Base-by-base conservation (phyloP, 805 yeast species). In the Kodamaea laetipori region DNA sequence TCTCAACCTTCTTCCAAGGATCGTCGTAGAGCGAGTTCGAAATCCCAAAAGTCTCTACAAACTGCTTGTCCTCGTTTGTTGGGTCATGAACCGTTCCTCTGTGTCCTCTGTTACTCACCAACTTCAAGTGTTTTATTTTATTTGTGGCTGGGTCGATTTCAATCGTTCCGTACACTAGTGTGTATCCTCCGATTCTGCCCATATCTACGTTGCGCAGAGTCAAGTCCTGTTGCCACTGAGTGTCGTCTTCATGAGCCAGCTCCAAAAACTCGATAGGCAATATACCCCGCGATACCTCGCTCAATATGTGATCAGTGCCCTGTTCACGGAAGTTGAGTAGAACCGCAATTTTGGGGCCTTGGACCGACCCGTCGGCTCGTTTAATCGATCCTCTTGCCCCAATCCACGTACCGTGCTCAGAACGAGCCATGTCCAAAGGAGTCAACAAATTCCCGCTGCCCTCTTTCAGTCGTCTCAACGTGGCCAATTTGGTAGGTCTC, bases 401-500 rank as follows among this genome's bases (percentile, higher is more conserved):
- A 1, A 88, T 78, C 99, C 99, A 94, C 0, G 97, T 87, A 1
- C 99, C 97, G 49, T 80, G 87, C 43, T 81, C 90, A 1, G 71
- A 64, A 26, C 90, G 63, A 0, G 83, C 88, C 53, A 86, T 60
- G 60, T 92, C 97, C 28, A 74, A 64, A 0, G 97, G 97, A 6
- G 85, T 76, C 8, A 88, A 58, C 1, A 84, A 64, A 32, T 56
- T 48, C 8, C 56, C 38, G 7, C 15, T 17, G 10, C 63, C 60
- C 39, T 68, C 63, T 45, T 69, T 61, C 42, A 70, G 51, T 3
- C 36, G 37, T 36, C 69, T 48, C n/a, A 54, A 46, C 41, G 58
- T 54, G 28, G 92, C 83, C 24, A 32, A 16, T 41, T 76, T 73
- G 0, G 98, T 92, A 2, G 83, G 81, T 39, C 99, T 66, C 34